Evolutionary conservation across 2,329 filamentous ascomycete genomes (phyloP).

Genomic region (Xylariaceae sp.): DNA sequence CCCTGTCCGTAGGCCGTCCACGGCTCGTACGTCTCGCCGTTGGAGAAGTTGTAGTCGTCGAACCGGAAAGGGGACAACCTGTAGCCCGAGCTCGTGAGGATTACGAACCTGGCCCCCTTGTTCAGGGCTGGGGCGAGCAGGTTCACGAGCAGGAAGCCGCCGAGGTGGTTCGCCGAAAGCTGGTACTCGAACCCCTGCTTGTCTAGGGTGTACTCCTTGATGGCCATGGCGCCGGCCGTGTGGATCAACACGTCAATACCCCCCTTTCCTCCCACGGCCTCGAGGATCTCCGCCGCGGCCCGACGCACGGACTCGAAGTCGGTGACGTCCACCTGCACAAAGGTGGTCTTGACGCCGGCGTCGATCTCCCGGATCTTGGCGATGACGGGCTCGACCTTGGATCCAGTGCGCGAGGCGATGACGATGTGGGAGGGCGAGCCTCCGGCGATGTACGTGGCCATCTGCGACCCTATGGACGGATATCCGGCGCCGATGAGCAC

Average conservation of each 20-base stretch:
- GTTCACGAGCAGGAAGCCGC: slow-evolving; percentile 43
- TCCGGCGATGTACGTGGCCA: slow-evolving; percentile 19
- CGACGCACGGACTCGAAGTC: slow-evolving; percentile 20
- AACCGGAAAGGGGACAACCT: slow-evolving; percentile 35
- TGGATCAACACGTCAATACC: slow-evolving; percentile 24
- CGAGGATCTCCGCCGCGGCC: slow-evolving; percentile 18
- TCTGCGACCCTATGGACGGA: slow-evolving; percentile 21
- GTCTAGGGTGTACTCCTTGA: slow-evolving; percentile 22
- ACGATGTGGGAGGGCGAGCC: slow-evolving; percentile 20
- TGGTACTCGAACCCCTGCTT: slow-evolving; percentile 33
- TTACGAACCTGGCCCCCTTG: slow-evolving; percentile 36
- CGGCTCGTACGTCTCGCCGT: slow-evolving; percentile 33
- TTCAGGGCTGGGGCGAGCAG: slow-evolving; percentile 39
- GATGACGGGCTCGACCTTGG: slow-evolving; percentile 21
- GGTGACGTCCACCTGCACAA: slow-evolving; percentile 21
- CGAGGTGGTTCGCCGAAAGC: slow-evolving; percentile 44
- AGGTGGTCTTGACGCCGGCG: slow-evolving; percentile 18
- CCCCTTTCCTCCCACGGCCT: slow-evolving; percentile 4
- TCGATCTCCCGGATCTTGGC: slow-evolving; percentile 17
- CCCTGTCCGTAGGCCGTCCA: slow-evolving; percentile 43
- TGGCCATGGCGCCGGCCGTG: slow-evolving; percentile 21
- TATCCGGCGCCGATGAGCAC: slow-evolving; percentile 22
- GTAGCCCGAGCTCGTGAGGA: slow-evolving; percentile 37
- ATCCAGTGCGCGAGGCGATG: slow-evolving; percentile 20
- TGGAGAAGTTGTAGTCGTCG: slow-evolving; percentile 36